phyloP scores from a whole-genome alignment of 1,284 basidiomycete genomes.

The Coniferiporia sulphurascens region DNA sequence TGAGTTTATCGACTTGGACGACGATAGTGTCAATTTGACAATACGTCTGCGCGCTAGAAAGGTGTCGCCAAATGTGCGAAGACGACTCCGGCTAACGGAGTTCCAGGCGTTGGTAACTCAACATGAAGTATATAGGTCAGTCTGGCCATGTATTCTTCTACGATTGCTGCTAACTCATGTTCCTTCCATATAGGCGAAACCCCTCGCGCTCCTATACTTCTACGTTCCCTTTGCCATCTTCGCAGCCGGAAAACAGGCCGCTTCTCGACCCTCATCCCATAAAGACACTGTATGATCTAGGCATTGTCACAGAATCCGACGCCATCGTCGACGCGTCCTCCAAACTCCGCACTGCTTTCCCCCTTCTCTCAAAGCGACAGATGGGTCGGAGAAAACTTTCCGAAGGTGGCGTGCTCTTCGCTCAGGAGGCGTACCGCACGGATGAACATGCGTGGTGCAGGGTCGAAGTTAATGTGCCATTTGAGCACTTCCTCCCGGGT shows the following conservation, averaged over 20 bases:
- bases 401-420: neutral
- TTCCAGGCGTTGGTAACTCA: conserved; percentile 57
- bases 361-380: conserved; percentile 7
- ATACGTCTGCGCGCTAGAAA: conserved; percentile 56
- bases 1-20: conserved; percentile 43
- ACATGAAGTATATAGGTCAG: conserved; percentile 60
- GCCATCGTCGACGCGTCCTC: conserved; percentile 29
- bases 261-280: conserved; percentile 51
- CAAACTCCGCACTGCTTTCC: conserved; percentile 15
- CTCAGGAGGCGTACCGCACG: neutral
- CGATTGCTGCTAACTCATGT: neutral
- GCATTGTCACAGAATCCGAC: conserved; percentile 31
- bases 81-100: conserved; percentile 47
- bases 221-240: conserved; percentile 50
- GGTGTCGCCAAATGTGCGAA: conserved; percentile 41
- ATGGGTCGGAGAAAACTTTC: neutral
- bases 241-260: conserved; percentile 59
- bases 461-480: conserved; percentile 50
- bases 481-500: conserved; percentile 30
- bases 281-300: conserved; percentile 48
- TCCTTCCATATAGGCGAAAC: conserved; percentile 32
- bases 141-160: conserved; percentile 6
- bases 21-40: conserved; percentile 44
- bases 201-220: conserved; percentile 36
- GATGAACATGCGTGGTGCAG: conserved; percentile 47